These are phyloP conservation scores for Microthlaspi erraticum DNA, from an alignment of 345 rosid genomes.

Conservation along the genomic window DNA sequence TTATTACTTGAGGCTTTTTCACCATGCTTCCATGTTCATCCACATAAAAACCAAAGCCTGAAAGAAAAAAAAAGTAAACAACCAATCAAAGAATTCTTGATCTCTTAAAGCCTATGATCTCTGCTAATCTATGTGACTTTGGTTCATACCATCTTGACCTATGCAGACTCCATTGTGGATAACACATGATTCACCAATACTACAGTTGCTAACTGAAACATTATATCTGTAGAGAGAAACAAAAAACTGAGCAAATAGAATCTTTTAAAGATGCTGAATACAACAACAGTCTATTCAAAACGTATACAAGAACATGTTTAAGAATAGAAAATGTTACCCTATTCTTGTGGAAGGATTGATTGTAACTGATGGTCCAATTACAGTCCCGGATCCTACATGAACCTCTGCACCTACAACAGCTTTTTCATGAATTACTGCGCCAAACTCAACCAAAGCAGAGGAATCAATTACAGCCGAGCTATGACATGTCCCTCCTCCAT, in stretches of 20 bases:
- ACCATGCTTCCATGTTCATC: constrained; percentile 69
- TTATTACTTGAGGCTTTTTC: constrained; percentile 76
- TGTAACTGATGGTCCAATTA: constrained; percentile 65
- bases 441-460: constrained; percentile 58
- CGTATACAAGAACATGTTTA: neutral
- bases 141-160: constrained; percentile 74
- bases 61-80: neutral
- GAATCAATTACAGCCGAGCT: constrained; percentile 59
- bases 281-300: neutral
- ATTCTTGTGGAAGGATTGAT: constrained; percentile 59
- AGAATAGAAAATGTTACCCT: constrained; percentile 45
- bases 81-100: neutral
- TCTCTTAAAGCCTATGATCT: neutral
- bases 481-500: constrained; percentile 73
- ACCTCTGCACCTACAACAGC: constrained; percentile 61
- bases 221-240: constrained; percentile 57
- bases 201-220: constrained; percentile 58
- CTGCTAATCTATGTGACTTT: neutral
- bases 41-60: constrained; percentile 82
- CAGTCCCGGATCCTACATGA: constrained; percentile 64
- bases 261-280: neutral
- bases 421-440: constrained; percentile 62
- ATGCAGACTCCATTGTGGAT: constrained; percentile 75
- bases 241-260: neutral
- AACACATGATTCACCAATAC: constrained; percentile 64